phyloP scores from a whole-genome alignment of 371 early-diverging fungal genomes.

The Nematocida sp. region DNA sequence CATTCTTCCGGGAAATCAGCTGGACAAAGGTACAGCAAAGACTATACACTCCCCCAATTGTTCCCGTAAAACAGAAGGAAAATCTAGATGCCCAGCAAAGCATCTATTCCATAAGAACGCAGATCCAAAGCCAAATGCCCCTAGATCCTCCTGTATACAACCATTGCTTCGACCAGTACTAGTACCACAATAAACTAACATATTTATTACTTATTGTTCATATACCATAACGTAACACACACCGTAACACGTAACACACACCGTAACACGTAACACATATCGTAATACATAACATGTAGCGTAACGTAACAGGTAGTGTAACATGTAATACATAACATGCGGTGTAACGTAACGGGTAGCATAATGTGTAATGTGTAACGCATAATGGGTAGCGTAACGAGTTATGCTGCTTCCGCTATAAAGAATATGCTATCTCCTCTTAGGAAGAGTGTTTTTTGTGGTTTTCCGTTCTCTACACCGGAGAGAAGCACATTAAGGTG shows the following conservation, averaged over 20 bases:
- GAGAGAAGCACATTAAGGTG: slow-evolving; percentile 60
- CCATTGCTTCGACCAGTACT: slow-evolving; percentile 44
- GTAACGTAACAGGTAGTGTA: too few relatives aligned
- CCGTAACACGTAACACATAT: background rate
- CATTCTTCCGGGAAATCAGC: slow-evolving; percentile 80
- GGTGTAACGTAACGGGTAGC: background rate
- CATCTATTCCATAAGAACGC: slow-evolving; percentile 27
- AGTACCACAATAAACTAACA: background rate
- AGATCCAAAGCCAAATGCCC: slow-evolving; percentile 13
- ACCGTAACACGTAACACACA: background rate
- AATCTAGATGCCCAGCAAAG: background rate
- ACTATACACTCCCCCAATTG: slow-evolving; percentile 74
- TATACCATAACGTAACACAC: too few relatives aligned
- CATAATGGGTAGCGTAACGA: background rate
- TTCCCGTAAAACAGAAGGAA: slow-evolving; percentile 69
- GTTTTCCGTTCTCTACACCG: background rate
- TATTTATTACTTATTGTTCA: too few relatives aligned
- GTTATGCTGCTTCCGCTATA: slow-evolving; percentile 42
- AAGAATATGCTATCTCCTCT: slow-evolving; percentile 63
- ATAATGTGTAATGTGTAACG: background rate
- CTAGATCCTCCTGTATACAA: slow-evolving; percentile 24
- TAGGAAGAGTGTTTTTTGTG: slow-evolving; percentile 41
- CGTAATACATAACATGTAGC: background rate
- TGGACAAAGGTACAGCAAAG: slow-evolving; percentile 74
- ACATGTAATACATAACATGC: too few relatives aligned